These are phyloP conservation scores for Cytospora paraplurivora DNA, from an alignment of 2,329 filamentous ascomycete species.

Conservation along the genomic window DNA sequence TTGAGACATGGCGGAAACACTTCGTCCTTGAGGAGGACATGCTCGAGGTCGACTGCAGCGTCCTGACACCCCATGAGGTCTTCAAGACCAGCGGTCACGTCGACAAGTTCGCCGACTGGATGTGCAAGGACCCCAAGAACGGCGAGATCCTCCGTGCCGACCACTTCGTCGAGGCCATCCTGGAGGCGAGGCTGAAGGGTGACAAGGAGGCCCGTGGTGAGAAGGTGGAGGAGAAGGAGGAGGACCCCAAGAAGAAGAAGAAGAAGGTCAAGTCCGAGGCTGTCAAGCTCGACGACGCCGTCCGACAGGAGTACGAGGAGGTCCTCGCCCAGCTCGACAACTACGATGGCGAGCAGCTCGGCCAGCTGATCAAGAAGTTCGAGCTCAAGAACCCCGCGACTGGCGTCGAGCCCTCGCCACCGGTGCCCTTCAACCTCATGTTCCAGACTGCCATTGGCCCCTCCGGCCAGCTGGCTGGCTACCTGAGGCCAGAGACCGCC, in stretches of 20 bases:
- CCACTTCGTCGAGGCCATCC: slow-evolving; percentile 92
- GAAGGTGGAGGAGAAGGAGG: slow-evolving; percentile 76
- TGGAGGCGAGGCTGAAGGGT: slow-evolving; percentile 83
- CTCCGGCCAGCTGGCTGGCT: slow-evolving; percentile 82
- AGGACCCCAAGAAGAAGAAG: slow-evolving; percentile 79
- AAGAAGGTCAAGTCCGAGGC: slow-evolving; percentile 73
- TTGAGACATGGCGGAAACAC: slow-evolving; percentile 90
- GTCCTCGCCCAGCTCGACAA: slow-evolving; percentile 93
- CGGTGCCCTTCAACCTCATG: slow-evolving; percentile 97
- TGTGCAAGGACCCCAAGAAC: slow-evolving; percentile 98
- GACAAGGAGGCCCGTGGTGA: slow-evolving; percentile 90
- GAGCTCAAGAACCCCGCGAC: slow-evolving; percentile 87
- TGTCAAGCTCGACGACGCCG: slow-evolving; percentile 82
- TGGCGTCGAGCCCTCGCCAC: slow-evolving; percentile 73
- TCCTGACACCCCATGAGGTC: slow-evolving; percentile 89
- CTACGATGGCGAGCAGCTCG: slow-evolving; percentile 84
- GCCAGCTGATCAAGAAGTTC: slow-evolving; percentile 85
- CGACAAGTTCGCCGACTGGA: slow-evolving; percentile 97
- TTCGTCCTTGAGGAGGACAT: slow-evolving; percentile 93
- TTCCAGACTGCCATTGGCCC: slow-evolving; percentile 95
- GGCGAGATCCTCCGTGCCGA: slow-evolving; percentile 96
- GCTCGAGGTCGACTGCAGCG: slow-evolving; percentile 93
- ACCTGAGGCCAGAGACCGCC: slow-evolving; percentile 89
- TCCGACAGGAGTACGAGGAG: slow-evolving; percentile 89
- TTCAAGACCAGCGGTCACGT: slow-evolving; percentile 96